Base-by-base conservation (phyloP, 352 stramenopile species). In the Pythium myriotylum region DNA sequence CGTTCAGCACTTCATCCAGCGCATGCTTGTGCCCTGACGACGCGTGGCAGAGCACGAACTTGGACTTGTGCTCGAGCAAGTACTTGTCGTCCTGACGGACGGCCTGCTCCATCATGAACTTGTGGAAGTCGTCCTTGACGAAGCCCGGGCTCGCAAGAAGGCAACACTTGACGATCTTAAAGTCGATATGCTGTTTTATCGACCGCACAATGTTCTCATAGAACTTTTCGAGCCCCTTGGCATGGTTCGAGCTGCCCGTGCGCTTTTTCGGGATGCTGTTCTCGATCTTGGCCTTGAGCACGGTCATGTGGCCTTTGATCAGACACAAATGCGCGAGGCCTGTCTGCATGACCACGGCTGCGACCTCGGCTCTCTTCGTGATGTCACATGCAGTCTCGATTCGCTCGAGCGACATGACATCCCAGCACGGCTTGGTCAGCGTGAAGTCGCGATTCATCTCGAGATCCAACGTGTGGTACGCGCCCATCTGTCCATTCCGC, bases 81-180 rank as follows among this genome's bases (percentile, higher is more conserved):
- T 92, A 59, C 55, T 96, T 97, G 71, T 99, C 95, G 61, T 99
- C 95, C 52, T 94, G 80, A 40, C 92, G 83, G 1, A 98, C 74
- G 39, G 92, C 90, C 65, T 98, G 84, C 53, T 96, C 80, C 59
- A 91, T 74, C 70, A 99, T 86, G 63, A 91, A 99, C 74, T 98
- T 97, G 76, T 97, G 97, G 74, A 99, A 99, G 64, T 99, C 96
- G 61, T 99, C 96, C 69, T 99, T 99, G 59, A 98, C 89, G 53
- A 98, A 98, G 16, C 97, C 97, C 14, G 97, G 97, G 62, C 88
- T 98, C 45, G 92, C 97, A 3, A 99, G 57, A 54, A 99, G 71
- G 54, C 99, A 81, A 55, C 89, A 97, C 73, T 99, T 99, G 67
- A 99, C 85, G 32, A 98, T 91, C 59, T 90, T 88, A 59, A 99